Base-by-base conservation (phyloP, 23 red algal genomes). In the Gracilariopsis chorda region DNA sequence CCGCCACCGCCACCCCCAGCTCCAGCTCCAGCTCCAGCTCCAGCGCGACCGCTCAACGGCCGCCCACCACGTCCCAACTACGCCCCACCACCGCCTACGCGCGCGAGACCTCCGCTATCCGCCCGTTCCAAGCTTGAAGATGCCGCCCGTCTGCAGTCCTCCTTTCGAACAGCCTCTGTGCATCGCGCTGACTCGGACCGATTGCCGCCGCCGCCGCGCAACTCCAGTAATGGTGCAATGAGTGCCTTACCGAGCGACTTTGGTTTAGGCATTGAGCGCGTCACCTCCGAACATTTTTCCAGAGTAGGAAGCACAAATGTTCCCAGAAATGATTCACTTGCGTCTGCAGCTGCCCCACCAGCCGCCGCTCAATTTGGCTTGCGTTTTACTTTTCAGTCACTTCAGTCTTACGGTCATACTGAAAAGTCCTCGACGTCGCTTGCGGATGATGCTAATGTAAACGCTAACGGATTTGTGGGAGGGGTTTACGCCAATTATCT, bases 361-460 rank as follows among this genome's bases (percentile, higher is more conserved):
- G 1, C 48, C 8, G 48, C 14, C 34, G 37, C 48, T 19, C 52
- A 53, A 19, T 45, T 80, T 9, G 76, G 30, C 1, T 51, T 94
- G 51, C 64, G 81, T 45, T 60, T 94, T 35, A 87, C 82, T 23
- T 94, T 94, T 51, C 83, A 83, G 58, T 94, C 91, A 3, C 29
- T 94, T 46, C 74, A 78, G 48, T 86, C 80, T 62, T 86, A 86
- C 37, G 91, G 91, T 2, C 55, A 94, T 37, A 86, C 91, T 1
- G 91, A 94, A 45, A 70, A 70, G 73, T 81, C 73, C 9, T 91
- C 65, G 21, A 36, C 44, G 28, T 65, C 58, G 48, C 59, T 80
- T 23, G 75, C 56, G 20, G 74, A 91, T n/a, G 42, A 56, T 34
- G 32, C 67, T 36, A 20, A 35, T 3, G 7, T 42, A 36, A 73